Percentiles rank a stretch among this genome's conserved stretches.
phyloP scores from a whole-genome alignment of 139 green algal genomes.

The Chlorella sp. region DNA sequence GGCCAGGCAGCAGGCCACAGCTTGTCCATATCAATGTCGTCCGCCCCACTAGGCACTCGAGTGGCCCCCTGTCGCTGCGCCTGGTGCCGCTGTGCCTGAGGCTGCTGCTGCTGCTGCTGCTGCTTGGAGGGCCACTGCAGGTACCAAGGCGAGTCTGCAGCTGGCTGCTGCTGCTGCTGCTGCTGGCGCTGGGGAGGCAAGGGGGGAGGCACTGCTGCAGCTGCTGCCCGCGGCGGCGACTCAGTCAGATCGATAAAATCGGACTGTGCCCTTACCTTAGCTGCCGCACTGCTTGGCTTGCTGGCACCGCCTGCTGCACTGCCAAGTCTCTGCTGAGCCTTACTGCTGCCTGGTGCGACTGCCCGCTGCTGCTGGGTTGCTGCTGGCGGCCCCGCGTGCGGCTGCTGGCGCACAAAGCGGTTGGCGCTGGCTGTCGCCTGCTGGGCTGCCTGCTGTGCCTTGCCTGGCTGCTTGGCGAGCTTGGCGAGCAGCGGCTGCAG shows the following conservation, averaged over 20 bases:
- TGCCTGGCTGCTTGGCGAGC: background rate
- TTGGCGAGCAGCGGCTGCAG: constrained; percentile 17
- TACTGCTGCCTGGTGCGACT: background rate
- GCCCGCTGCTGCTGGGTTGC: background rate
- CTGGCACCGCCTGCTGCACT: background rate
- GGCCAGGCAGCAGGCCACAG: constrained; percentile 9
- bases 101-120: constrained; percentile 4
- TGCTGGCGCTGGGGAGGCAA: background rate
- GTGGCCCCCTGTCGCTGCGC: background rate
- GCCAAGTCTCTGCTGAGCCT: background rate
- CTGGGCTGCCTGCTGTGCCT: background rate
- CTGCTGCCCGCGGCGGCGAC: too few relatives aligned
- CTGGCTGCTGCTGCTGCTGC: background rate
- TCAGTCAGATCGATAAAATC: constrained; percentile 11
- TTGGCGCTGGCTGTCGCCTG: background rate
- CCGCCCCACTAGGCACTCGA: background rate
- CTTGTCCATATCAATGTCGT: background rate
- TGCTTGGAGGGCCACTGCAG: constrained; percentile 21
- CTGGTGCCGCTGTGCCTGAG: background rate
- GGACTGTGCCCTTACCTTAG: too few relatives aligned
- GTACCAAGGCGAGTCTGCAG: background rate
- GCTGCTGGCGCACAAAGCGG: background rate
- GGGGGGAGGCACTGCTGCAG: background rate
- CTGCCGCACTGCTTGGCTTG: too few relatives aligned
- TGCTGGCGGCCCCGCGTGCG: background rate